These are phyloP conservation scores for Saccharomycopsis microspora DNA, from an alignment of 805 yeast species.

Conservation along the genomic window DNA sequence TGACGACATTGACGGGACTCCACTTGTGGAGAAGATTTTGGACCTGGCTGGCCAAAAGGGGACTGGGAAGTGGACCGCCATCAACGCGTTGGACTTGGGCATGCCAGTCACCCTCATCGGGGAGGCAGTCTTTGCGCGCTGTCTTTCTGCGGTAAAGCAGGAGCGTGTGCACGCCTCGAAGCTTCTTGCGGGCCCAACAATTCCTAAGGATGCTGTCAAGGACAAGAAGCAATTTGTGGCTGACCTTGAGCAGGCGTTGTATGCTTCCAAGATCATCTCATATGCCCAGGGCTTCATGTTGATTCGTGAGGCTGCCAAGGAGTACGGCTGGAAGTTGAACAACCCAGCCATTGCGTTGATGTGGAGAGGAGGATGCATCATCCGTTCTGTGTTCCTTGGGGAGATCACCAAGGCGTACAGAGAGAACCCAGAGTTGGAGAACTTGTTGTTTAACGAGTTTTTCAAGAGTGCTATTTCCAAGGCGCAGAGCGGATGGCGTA, in stretches of 20 bases:
- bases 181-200: constrained; percentile 67
- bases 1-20: constrained; percentile 84
- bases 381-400: constrained; percentile 95
- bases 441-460: constrained; percentile 92
- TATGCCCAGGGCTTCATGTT: constrained; percentile 99
- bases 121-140: constrained; percentile 96
- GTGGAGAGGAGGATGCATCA: constrained; percentile 99
- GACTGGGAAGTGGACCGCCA: constrained; percentile 99
- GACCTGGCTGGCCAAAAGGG: constrained; percentile 99
- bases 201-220: constrained; percentile 49
- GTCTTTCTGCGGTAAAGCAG: constrained; percentile 81
- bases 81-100: constrained; percentile 94
- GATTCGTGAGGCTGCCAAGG: constrained; percentile 95
- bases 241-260: constrained; percentile 93
- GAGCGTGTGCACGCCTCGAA: constrained; percentile 86
- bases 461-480: constrained; percentile 82
- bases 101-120: constrained; percentile 98
- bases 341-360: constrained; percentile 96
- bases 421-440: constrained; percentile 85
- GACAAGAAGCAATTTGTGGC: constrained; percentile 81
- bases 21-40: constrained; percentile 91
- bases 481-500: constrained; percentile 96
- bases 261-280: constrained; percentile 96
- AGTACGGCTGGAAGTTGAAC: constrained; percentile 94
- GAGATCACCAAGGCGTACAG: constrained; percentile 96